Evolutionary conservation across 495 filamentous ascomycete species (phyloP), one percentile per base, ranked within the genome.

Genomic region (Penicillium simplicissimum): DNA sequence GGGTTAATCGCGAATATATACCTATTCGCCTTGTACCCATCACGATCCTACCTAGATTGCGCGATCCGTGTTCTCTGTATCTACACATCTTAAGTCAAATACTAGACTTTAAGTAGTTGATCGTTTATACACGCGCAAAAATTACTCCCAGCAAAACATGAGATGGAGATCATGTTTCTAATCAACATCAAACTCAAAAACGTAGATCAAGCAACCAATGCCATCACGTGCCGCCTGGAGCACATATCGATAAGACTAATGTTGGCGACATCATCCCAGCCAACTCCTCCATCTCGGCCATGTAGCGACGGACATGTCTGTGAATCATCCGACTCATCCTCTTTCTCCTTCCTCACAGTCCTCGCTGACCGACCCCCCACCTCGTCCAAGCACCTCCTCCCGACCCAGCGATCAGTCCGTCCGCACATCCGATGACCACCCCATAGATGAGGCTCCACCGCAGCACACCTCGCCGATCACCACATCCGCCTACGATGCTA

Each of bases 241-340:
- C 49, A 25, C 23, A 25, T 67, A 69, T 69, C 67, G 68, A 71
- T 71, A 71, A 71, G n/a, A 25, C 23, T 25, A 25, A 25, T 1
- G 1, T 25, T 25, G 23, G 23, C 23, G 56, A 66, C 63, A 59
- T 64, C 70, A 65, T 31, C 53, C 36, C 35, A 42, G 35, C n/a
- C 19, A 19, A 25, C 53, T 42, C n/a, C 35, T 21, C 34, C 35
- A 38, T 21, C 28, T 40, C 43, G 66, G 66, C 23, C 66, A 76
- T 74, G 75, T 75, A 77, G 74, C 62, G 53, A 58, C 64, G 61
- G 70, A 67, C 59, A 80, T 79, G 77, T 76, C 78, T 66, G 61
- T 75, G 57, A 66, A 69, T 57, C 68, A 62, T 13, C 59, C 66
- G 53, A 62, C 61, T 23, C 58, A 55, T 47, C 57, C 65, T 36